Evolutionary conservation across 768 basidiomycete species (phyloP).

Genomic region (Tricholoma bakamatsutake): DNA sequence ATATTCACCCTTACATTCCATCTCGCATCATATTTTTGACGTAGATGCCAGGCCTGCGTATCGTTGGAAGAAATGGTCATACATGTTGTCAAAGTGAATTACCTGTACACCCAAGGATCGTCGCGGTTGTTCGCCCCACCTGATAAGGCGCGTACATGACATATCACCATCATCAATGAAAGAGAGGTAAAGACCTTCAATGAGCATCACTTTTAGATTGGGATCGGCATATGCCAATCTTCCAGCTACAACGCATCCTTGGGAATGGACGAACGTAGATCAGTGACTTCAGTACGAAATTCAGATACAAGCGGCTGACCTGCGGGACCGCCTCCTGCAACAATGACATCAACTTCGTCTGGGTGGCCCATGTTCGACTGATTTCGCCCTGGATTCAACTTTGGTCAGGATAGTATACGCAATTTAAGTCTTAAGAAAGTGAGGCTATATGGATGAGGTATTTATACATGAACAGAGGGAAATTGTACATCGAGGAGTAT

Average conservation of each 20-base stretch:
- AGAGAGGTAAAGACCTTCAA: constrained; percentile 43
- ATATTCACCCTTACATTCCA: constrained; percentile 42
- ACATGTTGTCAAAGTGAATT: neutral
- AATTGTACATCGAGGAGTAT: no score
- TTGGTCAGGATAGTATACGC: no score
- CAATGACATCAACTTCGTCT: constrained; percentile 69
- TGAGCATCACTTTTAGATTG: constrained; percentile 68
- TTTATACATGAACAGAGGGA: no score
- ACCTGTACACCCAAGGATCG: constrained; percentile 71
- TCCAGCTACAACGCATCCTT: constrained; percentile 63
- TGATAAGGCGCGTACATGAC: constrained; percentile 15
- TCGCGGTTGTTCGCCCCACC: constrained; percentile 68
- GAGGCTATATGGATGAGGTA: no score
- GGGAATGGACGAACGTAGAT: neutral
- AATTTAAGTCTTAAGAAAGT: no score
- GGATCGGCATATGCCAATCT: constrained; percentile 68
- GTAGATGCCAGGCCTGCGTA: constrained; percentile 54
- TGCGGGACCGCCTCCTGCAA: constrained; percentile 64
- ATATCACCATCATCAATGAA: neutral
- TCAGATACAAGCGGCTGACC: constrained; percentile 21
- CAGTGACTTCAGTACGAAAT: no score
- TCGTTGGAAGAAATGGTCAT: neutral
- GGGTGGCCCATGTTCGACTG: constrained; percentile 41
- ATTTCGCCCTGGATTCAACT: no score
- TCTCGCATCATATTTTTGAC: constrained; percentile 68